Evolutionary conservation across 371 early-diverging fungal species (phyloP), one percentile per base, ranked within the genome.

Genomic region (Mortierella sp.): DNA sequence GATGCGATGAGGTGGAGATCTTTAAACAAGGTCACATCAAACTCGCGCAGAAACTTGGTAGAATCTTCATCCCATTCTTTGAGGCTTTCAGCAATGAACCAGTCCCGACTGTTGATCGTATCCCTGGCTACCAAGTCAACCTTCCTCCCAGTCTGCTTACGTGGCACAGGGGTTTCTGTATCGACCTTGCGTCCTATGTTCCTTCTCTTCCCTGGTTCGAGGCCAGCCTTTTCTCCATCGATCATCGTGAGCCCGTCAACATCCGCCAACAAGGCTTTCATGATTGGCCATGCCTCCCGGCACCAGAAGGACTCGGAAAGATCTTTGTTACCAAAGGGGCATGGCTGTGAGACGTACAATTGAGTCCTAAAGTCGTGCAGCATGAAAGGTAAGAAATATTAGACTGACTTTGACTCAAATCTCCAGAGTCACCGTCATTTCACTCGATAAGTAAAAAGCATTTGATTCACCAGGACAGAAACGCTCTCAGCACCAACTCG

Each of bases 41-140:
- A 44, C 59, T 71, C 76, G 48, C 50, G 66, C 30, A 76, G 51
- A 57, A 44, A 51, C 57, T 68, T 70, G 50, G 60, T 71, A 47
- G 64, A 55, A 21, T 19, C 28, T 47, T 66, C 71, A 68, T 76
- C 76, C 76, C 70, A 76, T 2, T 74, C 68, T 61, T 70, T 72
- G 53, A 64, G 45, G 18, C 62, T 59, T 56, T 79, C 70, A 12
- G 64, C 74, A 19, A 80, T 60, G 1, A 80, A 58, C 70, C 74
- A 70, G 59, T 74, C 74, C 37, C 63, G 60, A 25, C 47, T 53
- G 30, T 70, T 53, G 1, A 43, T 60, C 2, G 58, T 58, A 43
- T 80, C 71, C 21, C 74, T 59, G 26, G 62, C 74, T 37, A 73
- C 62, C 67, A 80, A 30, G 37, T 73, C 70, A 60, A 73, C 21